Evolutionary conservation across 169 alveolate species (phyloP), one percentile per base, ranked within the genome.

Genomic region (Perkinsus chesapeaki): DNA sequence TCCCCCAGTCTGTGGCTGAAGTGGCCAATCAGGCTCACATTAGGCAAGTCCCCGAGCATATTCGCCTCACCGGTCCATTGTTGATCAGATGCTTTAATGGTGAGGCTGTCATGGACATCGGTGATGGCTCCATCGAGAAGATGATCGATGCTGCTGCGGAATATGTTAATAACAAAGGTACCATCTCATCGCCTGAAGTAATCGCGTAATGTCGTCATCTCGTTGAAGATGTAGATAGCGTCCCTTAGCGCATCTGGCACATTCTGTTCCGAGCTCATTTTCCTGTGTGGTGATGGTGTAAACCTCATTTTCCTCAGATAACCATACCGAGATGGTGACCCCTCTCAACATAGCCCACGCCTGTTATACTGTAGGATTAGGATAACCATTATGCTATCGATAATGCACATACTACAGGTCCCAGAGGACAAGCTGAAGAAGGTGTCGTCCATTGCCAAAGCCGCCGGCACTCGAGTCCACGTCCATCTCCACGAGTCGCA

Each of bases 401-500:
- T 60, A 20, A 60, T 60, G 7, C 3, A 3, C 23, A 16, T 20
- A 3, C 12, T 60, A 9, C 82, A 60, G 82, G 82, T 60, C 36
- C 82, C 82, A 0, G 27, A 60, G 82, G 82, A 60, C 27, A 60
- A 60, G 82, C 82, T 60, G 36, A 60, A 23, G 36, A 60, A 34
- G 27, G 27, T 60, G 7, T 1, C 82, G 12, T 1, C 82, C 3
- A 60, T 60, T 16, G 82, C 82, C 27, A 23, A 60, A 16, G 7
- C 82, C 7, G 82, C 82, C 23, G 82, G 82, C 3, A 60, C 82
- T 23, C 12, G 3, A 60, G 82, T 60, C n/a, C 94, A 92, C 92
- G 27, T 92, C 36, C 94, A 92, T 39, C 73, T 92, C 12, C 12
- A 92, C 73, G 94, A 92, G 47, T 36, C 92, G 12, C 73, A 92